These are phyloP conservation scores for Madurella fahalii DNA, from an alignment of 2,329 filamentous ascomycete genomes.

Conservation along the genomic window DNA sequence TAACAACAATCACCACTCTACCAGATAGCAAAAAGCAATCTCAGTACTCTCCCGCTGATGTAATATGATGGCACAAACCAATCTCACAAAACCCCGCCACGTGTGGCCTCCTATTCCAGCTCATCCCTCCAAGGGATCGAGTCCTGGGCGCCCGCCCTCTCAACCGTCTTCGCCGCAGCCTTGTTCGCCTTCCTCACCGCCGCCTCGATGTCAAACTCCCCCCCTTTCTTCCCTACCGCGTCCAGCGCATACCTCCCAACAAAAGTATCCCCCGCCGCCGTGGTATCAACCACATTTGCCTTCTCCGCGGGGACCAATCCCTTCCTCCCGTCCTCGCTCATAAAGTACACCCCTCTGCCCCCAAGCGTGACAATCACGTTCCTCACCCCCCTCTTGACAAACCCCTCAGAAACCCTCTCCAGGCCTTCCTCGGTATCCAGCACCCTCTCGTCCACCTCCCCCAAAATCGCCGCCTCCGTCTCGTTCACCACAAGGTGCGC, in stretches of 20 bases:
- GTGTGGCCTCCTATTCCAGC: constrained; percentile 26
- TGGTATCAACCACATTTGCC: constrained; percentile 82
- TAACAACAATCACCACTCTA: too few relatives aligned
- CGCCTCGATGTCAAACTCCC: constrained; percentile 50
- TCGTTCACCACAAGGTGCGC: constrained; percentile 86
- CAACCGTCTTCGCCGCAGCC: constrained; percentile 63
- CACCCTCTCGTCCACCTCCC: constrained; percentile 47
- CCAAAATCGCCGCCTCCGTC: constrained; percentile 76
- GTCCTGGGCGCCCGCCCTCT: constrained; percentile 60
- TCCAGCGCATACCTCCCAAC: constrained; percentile 81
- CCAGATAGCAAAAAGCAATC: too few relatives aligned
- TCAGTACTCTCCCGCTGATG: too few relatives aligned
- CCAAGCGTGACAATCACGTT: constrained; percentile 85
- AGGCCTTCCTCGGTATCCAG: constrained; percentile 46
- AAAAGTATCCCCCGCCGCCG: constrained; percentile 91
- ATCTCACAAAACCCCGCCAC: too few relatives aligned
- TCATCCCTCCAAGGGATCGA: constrained; percentile 63
- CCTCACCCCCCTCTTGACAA: constrained; percentile 65
- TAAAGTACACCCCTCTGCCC: constrained; percentile 69
- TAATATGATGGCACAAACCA: too few relatives aligned
- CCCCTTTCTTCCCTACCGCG: constrained; percentile 45
- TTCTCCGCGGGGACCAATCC: constrained; percentile 60
- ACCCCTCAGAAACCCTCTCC: constrained; percentile 49
- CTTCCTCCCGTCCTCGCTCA: constrained; percentile 38
- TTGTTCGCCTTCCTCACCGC: constrained; percentile 58